These are phyloP conservation scores for Sechiopsis laciniata DNA, from an alignment of 306 rosid genomes.

Conservation along the genomic window DNA sequence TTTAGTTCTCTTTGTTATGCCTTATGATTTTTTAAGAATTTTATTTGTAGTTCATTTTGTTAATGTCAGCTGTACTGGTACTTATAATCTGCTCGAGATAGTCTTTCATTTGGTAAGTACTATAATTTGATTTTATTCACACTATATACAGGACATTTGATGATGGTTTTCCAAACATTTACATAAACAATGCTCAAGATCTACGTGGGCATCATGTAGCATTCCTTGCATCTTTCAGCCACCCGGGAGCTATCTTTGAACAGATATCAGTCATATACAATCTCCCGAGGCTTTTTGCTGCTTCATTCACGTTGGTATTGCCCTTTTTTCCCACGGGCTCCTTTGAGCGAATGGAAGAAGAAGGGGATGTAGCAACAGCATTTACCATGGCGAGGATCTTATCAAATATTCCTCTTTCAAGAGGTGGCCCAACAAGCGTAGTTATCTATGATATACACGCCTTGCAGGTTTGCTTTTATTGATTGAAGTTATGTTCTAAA, in stretches of 20 bases:
- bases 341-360: constrained; percentile 98
- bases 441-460: constrained; percentile 94
- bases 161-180: constrained; percentile 90
- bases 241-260: constrained; percentile 84
- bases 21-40: background rate
- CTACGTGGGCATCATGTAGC: constrained; percentile 92
- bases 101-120: constrained; percentile 4
- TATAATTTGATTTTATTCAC: background rate
- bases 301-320: constrained; percentile 88
- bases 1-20: background rate
- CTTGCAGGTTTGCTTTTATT: constrained; percentile 59
- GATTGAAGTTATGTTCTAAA: constrained; percentile 1
- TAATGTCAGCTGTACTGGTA: background rate
- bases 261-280: constrained; percentile 90
- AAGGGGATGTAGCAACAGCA: constrained; percentile 98
- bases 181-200: constrained; percentile 77
- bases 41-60: background rate
- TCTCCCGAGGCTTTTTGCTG: constrained; percentile 82
- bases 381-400: constrained; percentile 95
- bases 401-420: constrained; percentile 83
- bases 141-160: constrained; percentile 60
- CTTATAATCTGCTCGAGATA: background rate
- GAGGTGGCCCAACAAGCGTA: constrained; percentile 94
- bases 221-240: constrained; percentile 37
- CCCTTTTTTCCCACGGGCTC: constrained; percentile 99